phyloP scores from a whole-genome alignment of 2,329 filamentous ascomycete species.

The Pestalotiopsis sp. region DNA sequence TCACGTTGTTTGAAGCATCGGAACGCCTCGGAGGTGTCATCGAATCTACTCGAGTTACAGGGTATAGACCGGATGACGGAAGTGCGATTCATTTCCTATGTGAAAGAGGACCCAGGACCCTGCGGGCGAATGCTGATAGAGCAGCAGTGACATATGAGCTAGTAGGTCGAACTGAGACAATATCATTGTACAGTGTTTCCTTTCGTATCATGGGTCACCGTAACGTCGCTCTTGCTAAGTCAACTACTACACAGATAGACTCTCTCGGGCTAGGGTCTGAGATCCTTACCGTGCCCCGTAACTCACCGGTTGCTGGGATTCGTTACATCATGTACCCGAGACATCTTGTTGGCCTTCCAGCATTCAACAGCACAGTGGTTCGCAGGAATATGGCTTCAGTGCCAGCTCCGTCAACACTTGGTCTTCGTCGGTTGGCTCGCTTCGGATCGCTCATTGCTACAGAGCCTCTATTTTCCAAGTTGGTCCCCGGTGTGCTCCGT shows the following conservation, averaged over 20 bases:
- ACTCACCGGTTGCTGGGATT: not conserved
- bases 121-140: conserved; percentile 15
- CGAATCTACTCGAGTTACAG: conserved; percentile 9
- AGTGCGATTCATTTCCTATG: conserved; percentile 9
- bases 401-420: conserved; percentile 14
- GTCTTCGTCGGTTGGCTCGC: conserved; percentile 1
- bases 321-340: conserved; percentile 18
- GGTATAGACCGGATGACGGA: not conserved
- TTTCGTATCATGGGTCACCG: not conserved
- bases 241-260: conserved; percentile 12
- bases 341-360: conserved; percentile 15
- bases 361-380: conserved; percentile 11
- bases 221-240: not conserved
- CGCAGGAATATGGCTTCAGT: conserved; percentile 14
- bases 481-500: conserved; percentile 8
- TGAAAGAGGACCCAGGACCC: conserved; percentile 16
- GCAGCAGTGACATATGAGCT: conserved; percentile 18
- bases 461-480: conserved; percentile 15
- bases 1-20: conserved; percentile 15
- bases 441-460: conserved; percentile 8
- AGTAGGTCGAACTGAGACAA: conserved; percentile 3
- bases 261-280: conserved; percentile 10
- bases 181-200: not conserved
- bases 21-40: conserved; percentile 13
- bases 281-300: conserved; percentile 13